A percentile compares a stretch with the other conserved stretches of the same genome.
Conservation (phyloP, 345 rosid species). For the Euphorbia pulcherrima region DNA sequence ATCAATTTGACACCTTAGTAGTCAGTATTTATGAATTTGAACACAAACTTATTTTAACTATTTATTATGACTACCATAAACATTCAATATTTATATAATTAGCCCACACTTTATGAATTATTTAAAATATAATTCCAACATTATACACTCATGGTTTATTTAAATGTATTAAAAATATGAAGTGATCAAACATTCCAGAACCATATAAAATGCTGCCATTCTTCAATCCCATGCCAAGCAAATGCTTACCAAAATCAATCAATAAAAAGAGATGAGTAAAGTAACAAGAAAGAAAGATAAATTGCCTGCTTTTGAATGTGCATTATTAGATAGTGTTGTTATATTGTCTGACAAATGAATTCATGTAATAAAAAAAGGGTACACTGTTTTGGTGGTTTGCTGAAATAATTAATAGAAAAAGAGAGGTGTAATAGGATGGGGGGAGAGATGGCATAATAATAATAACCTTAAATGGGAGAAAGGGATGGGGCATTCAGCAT, state of each 20-base stretch:
- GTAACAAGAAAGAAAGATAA: conserved; percentile 9
- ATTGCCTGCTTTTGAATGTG: conserved; percentile 37
- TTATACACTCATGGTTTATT: neutral
- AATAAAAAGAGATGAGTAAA: neutral
- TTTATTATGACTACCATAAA: too few species aligned
- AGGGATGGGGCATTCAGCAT: conserved; percentile 59
- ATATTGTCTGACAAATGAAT: conserved; percentile 19
- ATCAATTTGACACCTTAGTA: too few species aligned
- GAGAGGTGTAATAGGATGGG: conserved; percentile 32
- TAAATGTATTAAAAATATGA: conserved; percentile 7
- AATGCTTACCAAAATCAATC: conserved; percentile 6
- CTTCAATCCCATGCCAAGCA: conserved; percentile 22
- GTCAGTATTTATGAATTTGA: too few species aligned
- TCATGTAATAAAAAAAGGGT: neutral
- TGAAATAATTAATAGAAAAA: conserved; percentile 14
- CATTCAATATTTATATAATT: too few species aligned
- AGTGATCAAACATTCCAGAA: conserved; percentile 34
- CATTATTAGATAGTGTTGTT: conserved; percentile 33
- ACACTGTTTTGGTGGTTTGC: conserved; percentile 20
- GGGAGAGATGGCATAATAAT: conserved; percentile 71
- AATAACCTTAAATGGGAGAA: conserved; percentile 49
- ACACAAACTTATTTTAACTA: too few species aligned
- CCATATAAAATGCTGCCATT: conserved; percentile 23
- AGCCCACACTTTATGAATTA: too few species aligned
- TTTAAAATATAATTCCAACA: too few species aligned